Conservation (phyloP, 306 rosid species). For the Hippophae tibetana region DNA sequence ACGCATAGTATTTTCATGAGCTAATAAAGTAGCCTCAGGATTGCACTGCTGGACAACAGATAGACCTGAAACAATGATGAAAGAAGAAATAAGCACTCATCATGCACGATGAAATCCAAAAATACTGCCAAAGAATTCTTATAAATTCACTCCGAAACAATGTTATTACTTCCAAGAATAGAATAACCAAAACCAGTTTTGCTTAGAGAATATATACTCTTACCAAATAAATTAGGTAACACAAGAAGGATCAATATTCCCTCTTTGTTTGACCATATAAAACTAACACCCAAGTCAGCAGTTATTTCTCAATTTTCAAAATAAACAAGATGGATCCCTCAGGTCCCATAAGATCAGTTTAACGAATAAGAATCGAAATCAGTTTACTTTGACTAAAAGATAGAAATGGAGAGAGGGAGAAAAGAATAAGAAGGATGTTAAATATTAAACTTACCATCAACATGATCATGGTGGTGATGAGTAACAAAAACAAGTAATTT, state of each 20-base stretch:
- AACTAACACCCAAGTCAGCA: not conserved
- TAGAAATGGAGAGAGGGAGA: too few relatives aligned
- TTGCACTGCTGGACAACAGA: constrained; percentile 68
- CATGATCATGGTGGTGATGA: constrained; percentile 81
- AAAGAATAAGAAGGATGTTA: not conserved
- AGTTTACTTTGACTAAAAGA: too few relatives aligned
- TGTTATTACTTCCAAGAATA: too few relatives aligned
- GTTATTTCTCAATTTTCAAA: not conserved
- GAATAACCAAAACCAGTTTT: too few relatives aligned
- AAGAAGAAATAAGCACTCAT: not conserved
- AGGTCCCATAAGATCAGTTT: not conserved
- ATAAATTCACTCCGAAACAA: too few relatives aligned
- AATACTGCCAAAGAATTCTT: not conserved
- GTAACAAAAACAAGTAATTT: constrained; percentile 71
- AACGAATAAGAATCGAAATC: not conserved
- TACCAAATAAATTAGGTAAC: not conserved
- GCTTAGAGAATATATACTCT: too few relatives aligned
- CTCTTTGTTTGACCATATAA: not conserved
- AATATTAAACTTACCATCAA: constrained; percentile 52
- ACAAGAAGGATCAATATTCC: not conserved
- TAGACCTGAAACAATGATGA: constrained; percentile 46
- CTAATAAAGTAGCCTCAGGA: constrained; percentile 64
- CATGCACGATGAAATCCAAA: not conserved
- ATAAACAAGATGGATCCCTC: not conserved
- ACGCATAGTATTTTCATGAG: constrained; percentile 67